Evolutionary conservation across 192 early-diverging fungal genomes (phyloP).

Genomic region (Backusella westeae): DNA sequence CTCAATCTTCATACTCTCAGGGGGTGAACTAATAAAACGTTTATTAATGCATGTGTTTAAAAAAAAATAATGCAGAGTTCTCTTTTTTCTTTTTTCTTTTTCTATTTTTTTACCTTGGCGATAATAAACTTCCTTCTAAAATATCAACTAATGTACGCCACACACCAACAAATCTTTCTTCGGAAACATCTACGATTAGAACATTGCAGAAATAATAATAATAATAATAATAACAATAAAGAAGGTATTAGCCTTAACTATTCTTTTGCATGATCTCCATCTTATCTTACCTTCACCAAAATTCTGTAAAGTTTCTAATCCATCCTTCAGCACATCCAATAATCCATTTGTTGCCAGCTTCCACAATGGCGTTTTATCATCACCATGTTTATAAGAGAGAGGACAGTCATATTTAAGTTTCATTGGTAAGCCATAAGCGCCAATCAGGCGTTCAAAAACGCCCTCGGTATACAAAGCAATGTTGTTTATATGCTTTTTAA

Average conservation of each 20-base stretch:
- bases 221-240: background rate
- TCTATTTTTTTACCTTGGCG: slow-evolving; percentile 44
- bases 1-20: slow-evolving; percentile 51
- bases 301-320: slow-evolving; percentile 39
- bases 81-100: background rate
- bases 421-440: slow-evolving; percentile 69
- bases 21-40: slow-evolving; percentile 42
- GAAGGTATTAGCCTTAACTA: background rate
- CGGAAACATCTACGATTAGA: slow-evolving; percentile 45
- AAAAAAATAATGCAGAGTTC: background rate
- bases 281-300: slow-evolving; percentile 25
- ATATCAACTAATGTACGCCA: slow-evolving; percentile 57
- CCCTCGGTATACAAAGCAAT: slow-evolving; percentile 52
- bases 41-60: background rate
- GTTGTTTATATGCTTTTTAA: slow-evolving; percentile 50
- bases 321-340: slow-evolving; percentile 54
- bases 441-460: slow-evolving; percentile 50
- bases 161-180: slow-evolving; percentile 48
- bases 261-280: background rate
- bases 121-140: slow-evolving; percentile 59
- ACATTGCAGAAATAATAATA: background rate
- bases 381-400: slow-evolving; percentile 57
- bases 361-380: slow-evolving; percentile 69
- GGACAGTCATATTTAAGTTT: slow-evolving; percentile 75
- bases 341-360: slow-evolving; percentile 61